These are phyloP conservation scores for Cryptococcus deneoformans DNA, from an alignment of 1,284 basidiomycete genomes.

Conservation along the genomic window DNA sequence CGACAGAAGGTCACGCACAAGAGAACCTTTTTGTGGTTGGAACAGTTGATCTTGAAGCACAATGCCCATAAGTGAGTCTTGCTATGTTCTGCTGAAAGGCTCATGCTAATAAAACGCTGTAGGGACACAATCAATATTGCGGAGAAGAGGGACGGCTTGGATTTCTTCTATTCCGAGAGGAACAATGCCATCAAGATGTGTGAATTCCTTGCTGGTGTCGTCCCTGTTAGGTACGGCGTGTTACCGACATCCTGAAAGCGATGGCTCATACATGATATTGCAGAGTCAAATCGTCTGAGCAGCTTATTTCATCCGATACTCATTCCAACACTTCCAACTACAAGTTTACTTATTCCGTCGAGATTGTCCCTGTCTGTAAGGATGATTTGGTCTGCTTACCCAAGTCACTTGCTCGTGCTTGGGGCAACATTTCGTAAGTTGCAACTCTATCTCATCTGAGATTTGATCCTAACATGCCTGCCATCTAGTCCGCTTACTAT, in stretches of 20 bases:
- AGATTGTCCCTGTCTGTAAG: constrained; percentile 96
- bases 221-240: constrained; percentile 65
- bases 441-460: neutral
- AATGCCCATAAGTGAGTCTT: constrained; percentile 73
- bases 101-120: constrained; percentile 37
- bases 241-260: neutral
- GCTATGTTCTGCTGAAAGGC: neutral
- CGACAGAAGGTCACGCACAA: constrained; percentile 98
- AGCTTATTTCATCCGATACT: constrained; percentile 87
- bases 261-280: neutral
- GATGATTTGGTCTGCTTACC: constrained; percentile 95
- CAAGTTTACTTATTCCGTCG: constrained; percentile 97
- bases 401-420: constrained; percentile 69
- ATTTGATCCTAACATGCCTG: neutral
- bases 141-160: constrained; percentile 91
- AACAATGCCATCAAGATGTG: constrained; percentile 95
- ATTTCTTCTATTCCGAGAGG: constrained; percentile 92
- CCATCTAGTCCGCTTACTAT: constrained; percentile 67
- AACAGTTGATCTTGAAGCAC: constrained; percentile 97
- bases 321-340: constrained; percentile 92
- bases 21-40: constrained; percentile 95
- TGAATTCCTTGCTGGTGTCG: constrained; percentile 87
- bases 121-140: constrained; percentile 92
- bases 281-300: constrained; percentile 80
- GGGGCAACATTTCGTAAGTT: constrained; percentile 73